These are phyloP conservation scores for Boletus rubroflammeus DNA, from an alignment of 768 basidiomycete genomes.

Conservation along the genomic window DNA sequence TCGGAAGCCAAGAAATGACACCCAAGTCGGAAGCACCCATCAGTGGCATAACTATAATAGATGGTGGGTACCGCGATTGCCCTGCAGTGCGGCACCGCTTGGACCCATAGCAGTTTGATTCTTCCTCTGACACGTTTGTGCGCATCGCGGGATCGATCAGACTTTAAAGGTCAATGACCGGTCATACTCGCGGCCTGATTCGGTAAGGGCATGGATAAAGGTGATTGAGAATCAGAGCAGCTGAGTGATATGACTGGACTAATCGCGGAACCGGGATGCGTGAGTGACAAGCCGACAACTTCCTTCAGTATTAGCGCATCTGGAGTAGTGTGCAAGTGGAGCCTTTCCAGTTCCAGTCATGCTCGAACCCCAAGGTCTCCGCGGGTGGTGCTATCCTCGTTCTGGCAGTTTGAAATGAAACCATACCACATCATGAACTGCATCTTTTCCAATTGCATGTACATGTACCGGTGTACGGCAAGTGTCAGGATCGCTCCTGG, in stretches of 20 bases:
- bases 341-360: neutral
- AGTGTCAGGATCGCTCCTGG: neutral
- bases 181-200: neutral
- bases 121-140: slow-evolving; percentile 5
- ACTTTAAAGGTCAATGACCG: neutral
- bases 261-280: neutral
- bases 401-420: slow-evolving; percentile 6
- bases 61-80: slow-evolving; percentile 3
- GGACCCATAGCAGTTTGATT: neutral
- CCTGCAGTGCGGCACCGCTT: slow-evolving; percentile 18
- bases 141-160: slow-evolving; percentile 13
- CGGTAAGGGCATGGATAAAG: neutral
- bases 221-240: neutral
- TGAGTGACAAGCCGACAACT: neutral
- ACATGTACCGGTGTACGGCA: slow-evolving; percentile 5
- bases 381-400: slow-evolving; percentile 2
- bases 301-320: neutral
- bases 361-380: slow-evolving; percentile 9
- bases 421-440: neutral
- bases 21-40: slow-evolving; percentile 16
- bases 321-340: neutral
- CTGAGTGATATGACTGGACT: neutral
- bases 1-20: slow-evolving; percentile 2
- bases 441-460: neutral
- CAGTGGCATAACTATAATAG: neutral